phyloP scores from a whole-genome alignment of 371 early-diverging fungal genomes.

The Circinella minor region DNA sequence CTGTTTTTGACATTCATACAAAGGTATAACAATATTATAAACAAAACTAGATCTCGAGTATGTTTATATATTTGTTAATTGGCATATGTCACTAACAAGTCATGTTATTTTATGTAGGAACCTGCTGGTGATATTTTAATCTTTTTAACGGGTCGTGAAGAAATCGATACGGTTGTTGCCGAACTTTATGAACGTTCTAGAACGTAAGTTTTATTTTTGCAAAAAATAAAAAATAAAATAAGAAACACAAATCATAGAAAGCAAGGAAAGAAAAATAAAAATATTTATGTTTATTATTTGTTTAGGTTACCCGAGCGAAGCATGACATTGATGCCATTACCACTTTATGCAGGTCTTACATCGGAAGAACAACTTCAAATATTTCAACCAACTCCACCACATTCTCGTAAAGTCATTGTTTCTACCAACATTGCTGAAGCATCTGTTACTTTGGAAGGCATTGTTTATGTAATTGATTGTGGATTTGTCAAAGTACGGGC shows the following conservation, averaged over 20 bases:
- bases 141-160: slow-evolving; percentile 86
- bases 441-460: slow-evolving; percentile 84
- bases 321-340: slow-evolving; percentile 62
- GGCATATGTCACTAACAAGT: too few species aligned
- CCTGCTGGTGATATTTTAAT: slow-evolving; percentile 80
- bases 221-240: too few species aligned
- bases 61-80: too few species aligned
- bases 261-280: background rate
- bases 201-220: slow-evolving; percentile 42
- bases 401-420: slow-evolving; percentile 83
- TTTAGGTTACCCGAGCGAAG: slow-evolving; percentile 37
- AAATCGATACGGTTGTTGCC: slow-evolving; percentile 73
- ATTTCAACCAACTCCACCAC: slow-evolving; percentile 68
- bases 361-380: slow-evolving; percentile 69
- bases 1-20: slow-evolving; percentile 71
- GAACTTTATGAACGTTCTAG: slow-evolving; percentile 57
- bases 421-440: slow-evolving; percentile 85
- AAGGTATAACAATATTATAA: slow-evolving; percentile 33
- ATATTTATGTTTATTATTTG: background rate
- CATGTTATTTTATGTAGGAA: slow-evolving; percentile 36
- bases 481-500: slow-evolving; percentile 84
- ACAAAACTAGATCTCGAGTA: too few species aligned
- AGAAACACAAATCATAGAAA: too few species aligned
- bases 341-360: slow-evolving; percentile 80
- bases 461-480: slow-evolving; percentile 85